Base-by-base conservation (phyloP, 1,284 basidiomycete genomes). In the Trichosporon ovoides region DNA sequence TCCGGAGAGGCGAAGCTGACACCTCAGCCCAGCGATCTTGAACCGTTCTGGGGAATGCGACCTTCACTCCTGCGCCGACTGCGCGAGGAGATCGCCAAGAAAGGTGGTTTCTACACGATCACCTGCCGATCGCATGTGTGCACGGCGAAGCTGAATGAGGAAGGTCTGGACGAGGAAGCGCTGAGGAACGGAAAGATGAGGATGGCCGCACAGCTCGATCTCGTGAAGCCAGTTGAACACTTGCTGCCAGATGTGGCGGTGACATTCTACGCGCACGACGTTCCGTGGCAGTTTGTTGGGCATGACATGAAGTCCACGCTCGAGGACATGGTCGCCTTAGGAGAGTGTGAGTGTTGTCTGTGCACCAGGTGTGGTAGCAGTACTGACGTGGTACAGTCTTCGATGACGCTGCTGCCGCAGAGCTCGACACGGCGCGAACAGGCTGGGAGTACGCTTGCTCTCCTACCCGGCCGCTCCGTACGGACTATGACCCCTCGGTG, bases 361-460 rank as follows among this genome's bases (percentile, higher is more conserved):
- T 31, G 28, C 9, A n/a, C n/a, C n/a, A n/a, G n/a, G n/a, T 9
- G 4, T 5, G 9, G 20, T 11, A 19, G 19, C 33, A 1, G 18
- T 12, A 10, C 34, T 57, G 49, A 57, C 46, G 28, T 5, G 4
- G 28, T 16, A 7, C 49, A 74, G 68, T 54, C 38, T 58, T 66
- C 33, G 64, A 71, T 24, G 55, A 66, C 20, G 68, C 69, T 34
- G 64, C 67, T 20, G 68, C 69, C 36, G 64, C 67, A 53, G 64
- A 66, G 61, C 61, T 68, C 40, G 74, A 75, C 63, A 64, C 55
- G 28, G 62, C 69, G 3, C 68, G 74, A 52, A 63, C 68, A 14
- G 75, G 75, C 22, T 77, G 75, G 75, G 70, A 68, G 14, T 71
- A 69, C 4, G 73, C 70, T 9, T 77, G 75, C 40, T 68, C 72